Percentiles rank a stretch among this genome's conserved stretches.
These are phyloP conservation scores for Penicillium silybi DNA, from an alignment of 495 filamentous ascomycete genomes.

Conservation along the genomic window DNA sequence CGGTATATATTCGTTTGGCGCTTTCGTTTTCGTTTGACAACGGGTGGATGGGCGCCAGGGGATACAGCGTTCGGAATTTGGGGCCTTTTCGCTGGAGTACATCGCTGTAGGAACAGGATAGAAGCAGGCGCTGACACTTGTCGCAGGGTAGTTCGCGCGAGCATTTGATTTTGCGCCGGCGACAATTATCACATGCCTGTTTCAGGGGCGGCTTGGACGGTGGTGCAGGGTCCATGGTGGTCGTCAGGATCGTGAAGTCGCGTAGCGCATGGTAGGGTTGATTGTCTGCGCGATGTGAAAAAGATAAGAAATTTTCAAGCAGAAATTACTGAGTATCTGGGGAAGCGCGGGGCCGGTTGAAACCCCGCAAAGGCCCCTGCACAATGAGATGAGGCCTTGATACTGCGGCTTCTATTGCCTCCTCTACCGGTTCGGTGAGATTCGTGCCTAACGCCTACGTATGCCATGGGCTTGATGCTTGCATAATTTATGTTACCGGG, in stretches of 20 bases:
- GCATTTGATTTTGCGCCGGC: slow-evolving; percentile 45
- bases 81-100: slow-evolving; percentile 43
- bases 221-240: slow-evolving; percentile 21
- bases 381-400: slow-evolving; percentile 7
- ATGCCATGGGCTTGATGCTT: background rate
- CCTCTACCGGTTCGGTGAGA: background rate
- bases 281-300: background rate
- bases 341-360: slow-evolving; percentile 18
- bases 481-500: background rate
- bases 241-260: background rate
- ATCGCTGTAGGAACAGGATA: slow-evolving; percentile 46
- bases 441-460: slow-evolving; percentile 4
- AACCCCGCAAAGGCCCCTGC: slow-evolving; percentile 22
- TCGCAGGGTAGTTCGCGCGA: slow-evolving; percentile 42
- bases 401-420: background rate
- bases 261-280: slow-evolving; percentile 7
- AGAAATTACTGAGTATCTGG: slow-evolving; percentile 13
- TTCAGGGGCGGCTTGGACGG: slow-evolving; percentile 27
- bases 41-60: slow-evolving; percentile 40
- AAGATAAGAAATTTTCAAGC: background rate
- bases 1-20: slow-evolving; percentile 17
- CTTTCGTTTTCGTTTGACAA: slow-evolving; percentile 21
- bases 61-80: slow-evolving; percentile 44
- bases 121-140: slow-evolving; percentile 42
- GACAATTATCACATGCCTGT: slow-evolving; percentile 46